Evolutionary conservation across 2,329 filamentous ascomycete genomes (phyloP).

Genomic region (Nothophoma quercina): DNA sequence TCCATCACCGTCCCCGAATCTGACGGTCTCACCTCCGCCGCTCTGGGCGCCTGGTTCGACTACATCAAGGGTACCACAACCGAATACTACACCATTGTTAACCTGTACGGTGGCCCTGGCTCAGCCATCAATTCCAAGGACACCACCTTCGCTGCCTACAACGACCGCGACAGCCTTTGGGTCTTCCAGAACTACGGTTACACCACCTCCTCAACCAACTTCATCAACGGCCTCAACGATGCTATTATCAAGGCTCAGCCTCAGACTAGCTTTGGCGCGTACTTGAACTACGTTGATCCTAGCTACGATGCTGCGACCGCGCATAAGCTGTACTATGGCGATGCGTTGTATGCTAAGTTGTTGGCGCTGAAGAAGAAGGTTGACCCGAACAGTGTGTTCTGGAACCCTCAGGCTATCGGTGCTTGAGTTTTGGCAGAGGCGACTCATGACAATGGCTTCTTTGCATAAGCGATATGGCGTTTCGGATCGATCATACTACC

Average conservation of each 20-base stretch:
- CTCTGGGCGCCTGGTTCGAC: constrained; percentile 41
- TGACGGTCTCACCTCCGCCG: constrained; percentile 36
- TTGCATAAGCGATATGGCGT: constrained; percentile 14
- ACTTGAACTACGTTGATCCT: constrained; percentile 64
- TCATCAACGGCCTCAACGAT: constrained; percentile 54
- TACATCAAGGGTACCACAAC: constrained; percentile 37
- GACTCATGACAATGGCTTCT: neutral
- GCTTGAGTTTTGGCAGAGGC: constrained; percentile 16
- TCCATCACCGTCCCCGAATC: constrained; percentile 51
- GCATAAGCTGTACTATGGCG: constrained; percentile 59
- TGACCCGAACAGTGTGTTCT: constrained; percentile 50
- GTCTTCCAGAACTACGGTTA: constrained; percentile 50
- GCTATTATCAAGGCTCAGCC: constrained; percentile 49
- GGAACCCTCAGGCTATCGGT: constrained; percentile 50
- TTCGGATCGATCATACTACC: neutral
- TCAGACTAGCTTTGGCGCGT: constrained; percentile 56
- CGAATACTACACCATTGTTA: constrained; percentile 49
- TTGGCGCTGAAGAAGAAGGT: constrained; percentile 50
- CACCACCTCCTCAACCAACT: constrained; percentile 35
- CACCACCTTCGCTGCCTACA: constrained; percentile 45
- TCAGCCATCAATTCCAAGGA: constrained; percentile 47
- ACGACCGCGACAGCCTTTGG: constrained; percentile 47
- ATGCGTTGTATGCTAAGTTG: constrained; percentile 45
- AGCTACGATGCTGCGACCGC: constrained; percentile 57
- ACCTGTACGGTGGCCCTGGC: constrained; percentile 50